Percentiles rank a stretch among this genome's conserved stretches.
These are phyloP conservation scores for Schizonepeta tenuifolia DNA, from an alignment of 257 asterid genomes.

Conservation along the genomic window DNA sequence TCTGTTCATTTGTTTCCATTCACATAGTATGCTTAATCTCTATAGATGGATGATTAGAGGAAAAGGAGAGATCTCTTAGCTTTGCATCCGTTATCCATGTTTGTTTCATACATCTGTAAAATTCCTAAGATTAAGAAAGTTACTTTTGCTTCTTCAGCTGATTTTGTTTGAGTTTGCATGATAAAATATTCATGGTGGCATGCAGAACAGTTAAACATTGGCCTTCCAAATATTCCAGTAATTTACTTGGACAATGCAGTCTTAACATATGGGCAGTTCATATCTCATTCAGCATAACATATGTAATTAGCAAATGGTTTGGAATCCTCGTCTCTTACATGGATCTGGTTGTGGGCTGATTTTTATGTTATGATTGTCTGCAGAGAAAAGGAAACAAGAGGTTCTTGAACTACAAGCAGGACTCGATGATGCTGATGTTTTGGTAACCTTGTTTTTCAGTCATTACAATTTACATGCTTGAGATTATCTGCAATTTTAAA, in stretches of 20 bases:
- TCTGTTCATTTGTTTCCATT: background rate
- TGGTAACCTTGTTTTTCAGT: constrained; percentile 52
- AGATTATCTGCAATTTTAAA: constrained; percentile 19
- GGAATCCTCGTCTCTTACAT: constrained; percentile 20
- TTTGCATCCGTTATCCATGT: background rate
- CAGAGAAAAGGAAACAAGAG: constrained; percentile 74
- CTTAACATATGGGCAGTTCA: constrained; percentile 2
- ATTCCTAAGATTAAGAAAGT: background rate
- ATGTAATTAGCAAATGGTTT: constrained; percentile 13
- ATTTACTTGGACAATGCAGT: background rate
- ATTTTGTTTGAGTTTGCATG: background rate
- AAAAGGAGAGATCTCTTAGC: too few species aligned
- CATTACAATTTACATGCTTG: background rate
- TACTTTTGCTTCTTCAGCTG: background rate
- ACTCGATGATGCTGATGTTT: constrained; percentile 77
- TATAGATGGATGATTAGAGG: background rate
- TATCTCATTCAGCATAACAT: constrained; percentile 24
- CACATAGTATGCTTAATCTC: background rate
- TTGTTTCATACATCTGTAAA: background rate
- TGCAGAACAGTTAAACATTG: constrained; percentile 4
- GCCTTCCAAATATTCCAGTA: background rate
- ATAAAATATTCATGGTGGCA: background rate
- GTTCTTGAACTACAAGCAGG: constrained; percentile 70
- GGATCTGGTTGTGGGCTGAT: constrained; percentile 27
- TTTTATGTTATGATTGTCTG: constrained; percentile 29